Base-by-base conservation (phyloP, 148 eudicot genomes). In the Oxyria digyna region DNA sequence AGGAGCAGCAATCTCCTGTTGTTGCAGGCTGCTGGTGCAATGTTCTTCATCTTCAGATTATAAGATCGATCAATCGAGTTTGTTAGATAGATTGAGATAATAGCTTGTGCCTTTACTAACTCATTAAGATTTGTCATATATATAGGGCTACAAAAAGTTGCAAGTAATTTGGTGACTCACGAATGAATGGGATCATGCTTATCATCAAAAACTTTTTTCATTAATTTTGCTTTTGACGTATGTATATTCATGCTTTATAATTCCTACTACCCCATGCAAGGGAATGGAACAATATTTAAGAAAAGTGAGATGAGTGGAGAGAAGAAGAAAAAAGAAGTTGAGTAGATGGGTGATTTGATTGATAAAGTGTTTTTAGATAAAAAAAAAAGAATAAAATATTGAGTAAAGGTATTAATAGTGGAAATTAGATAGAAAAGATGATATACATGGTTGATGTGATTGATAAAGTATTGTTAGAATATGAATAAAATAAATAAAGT, bases 91-190 rank as follows among this genome's bases (percentile, higher is more conserved):
- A 45, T 45, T 45, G 49, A 17, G 18, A 3, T 9, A 20, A 52
- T 23, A 52, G 62, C 31, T 52, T 23, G 62, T 52, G 62, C 31
- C 5, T 8, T 54, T 57, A n/a, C n/a, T 57, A 29, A 14, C 17
- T 27, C n/a, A 29, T 26, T 55, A 52, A 86, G 78, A 46, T 15
- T 57, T 13, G 7, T 26, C 18, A 12, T 57, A 57, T 57, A 3
- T 57, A 57, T 57, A 57, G 64, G 35, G 15, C 4, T 13, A 4
- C 4, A 57, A 57, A 29, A 13, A 23, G 32, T 4, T 4, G 17
- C 4, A 2, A 43, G 0, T 15, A 0, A n/a, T n/a, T n/a, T 54
- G 35, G 37, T 57, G 64, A 57, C 37, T 57, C 64, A 57, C 29
- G 1, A 32, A 27, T 27, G 64, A 24, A 57, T 57, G 64, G 35